These are phyloP conservation scores for Neurospora sp. DNA, from an alignment of 495 filamentous ascomycete genomes.

Conservation along the genomic window DNA sequence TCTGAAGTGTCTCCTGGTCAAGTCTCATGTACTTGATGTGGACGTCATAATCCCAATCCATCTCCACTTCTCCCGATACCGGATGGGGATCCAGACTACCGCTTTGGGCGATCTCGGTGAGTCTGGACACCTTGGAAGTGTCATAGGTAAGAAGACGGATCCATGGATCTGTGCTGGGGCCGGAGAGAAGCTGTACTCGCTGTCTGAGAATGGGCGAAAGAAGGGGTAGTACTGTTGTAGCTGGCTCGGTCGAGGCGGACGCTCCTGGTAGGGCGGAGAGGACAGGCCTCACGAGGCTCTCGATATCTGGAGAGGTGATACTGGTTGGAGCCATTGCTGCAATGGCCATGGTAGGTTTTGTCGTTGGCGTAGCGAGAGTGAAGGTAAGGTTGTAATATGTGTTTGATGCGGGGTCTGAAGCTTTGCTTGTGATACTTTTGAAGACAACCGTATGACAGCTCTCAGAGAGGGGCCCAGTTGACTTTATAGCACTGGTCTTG, in stretches of 20 bases:
- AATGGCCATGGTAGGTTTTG: slow-evolving; percentile 1
- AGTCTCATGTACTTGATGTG: slow-evolving; percentile 59
- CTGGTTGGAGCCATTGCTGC: slow-evolving; percentile 18
- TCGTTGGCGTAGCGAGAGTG: not conserved
- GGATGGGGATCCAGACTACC: slow-evolving; percentile 79
- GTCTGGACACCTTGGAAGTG: slow-evolving; percentile 49
- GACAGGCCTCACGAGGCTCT: slow-evolving; percentile 59
- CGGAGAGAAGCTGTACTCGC: slow-evolving; percentile 66
- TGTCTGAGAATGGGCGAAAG: slow-evolving; percentile 89
- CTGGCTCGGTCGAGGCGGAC: slow-evolving; percentile 65
- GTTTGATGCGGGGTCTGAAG: not conserved
- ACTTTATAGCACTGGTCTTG: not conserved
- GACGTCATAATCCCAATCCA: slow-evolving; percentile 51
- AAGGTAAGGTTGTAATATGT: not conserved
- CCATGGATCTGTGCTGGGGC: slow-evolving; percentile 67
- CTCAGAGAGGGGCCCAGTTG: not conserved
- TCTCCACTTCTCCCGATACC: slow-evolving; percentile 82
- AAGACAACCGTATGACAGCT: not conserved
- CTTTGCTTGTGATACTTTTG: not conserved
- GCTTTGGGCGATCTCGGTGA: slow-evolving; percentile 54
- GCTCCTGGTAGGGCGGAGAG: slow-evolving; percentile 82
- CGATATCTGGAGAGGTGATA: slow-evolving; percentile 55
- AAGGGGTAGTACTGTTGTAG: slow-evolving; percentile 66
- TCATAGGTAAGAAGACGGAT: slow-evolving; percentile 86
- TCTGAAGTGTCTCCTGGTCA: slow-evolving; percentile 80